Evolutionary conservation across 2,329 filamentous ascomycete species (phyloP), one percentile per base, ranked within the genome.

Genomic region (Fusarium siculi): DNA sequence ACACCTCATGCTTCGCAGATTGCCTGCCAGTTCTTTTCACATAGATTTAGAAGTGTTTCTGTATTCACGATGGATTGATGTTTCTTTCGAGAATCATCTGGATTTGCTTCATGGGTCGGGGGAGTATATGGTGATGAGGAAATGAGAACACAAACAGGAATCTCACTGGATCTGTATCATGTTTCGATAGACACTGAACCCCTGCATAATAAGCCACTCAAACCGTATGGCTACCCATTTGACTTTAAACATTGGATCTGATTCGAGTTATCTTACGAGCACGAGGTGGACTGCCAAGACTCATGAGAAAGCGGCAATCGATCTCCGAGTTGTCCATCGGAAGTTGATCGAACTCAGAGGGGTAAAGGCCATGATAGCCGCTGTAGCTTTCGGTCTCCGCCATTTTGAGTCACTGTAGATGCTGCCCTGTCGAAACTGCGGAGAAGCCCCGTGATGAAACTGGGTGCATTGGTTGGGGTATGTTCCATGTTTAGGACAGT

Each of bases 401-500:
- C 67, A 66, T 74, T 70, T 73, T 73, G 68, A 69, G 68, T 76
- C 66, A 75, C 56, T 71, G 28, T 67, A 36, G 46, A 30, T 63
- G 53, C 63, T 47, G 63, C 56, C 63, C 50, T 74, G 56, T 39
- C 66, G 62, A 42, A 63, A 63, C 63, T 71, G 70, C 72, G 75
- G 63, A 68, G 60, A 72, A 68, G 54, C 69, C 74, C 56, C 72
- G 70, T 77, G 72, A 77, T 74, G 63, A 68, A 73, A 63, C 46
- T 63, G 58, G 44, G 46, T 59, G 65, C 68, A 72, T 47, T 65
- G 60, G 58, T 68, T 66, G 57, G 58, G 59, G 57, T 63, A 66
- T n/a, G 37, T 49, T 63, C 63, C 40, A 52, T 50, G 52, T 34
- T 61, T 34, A 53, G 54, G 18, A 46, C 34, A 16, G 52, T 10